Conservation (phyloP, 1,284 basidiomycete genomes). For the Ganoderma sinense region DNA sequence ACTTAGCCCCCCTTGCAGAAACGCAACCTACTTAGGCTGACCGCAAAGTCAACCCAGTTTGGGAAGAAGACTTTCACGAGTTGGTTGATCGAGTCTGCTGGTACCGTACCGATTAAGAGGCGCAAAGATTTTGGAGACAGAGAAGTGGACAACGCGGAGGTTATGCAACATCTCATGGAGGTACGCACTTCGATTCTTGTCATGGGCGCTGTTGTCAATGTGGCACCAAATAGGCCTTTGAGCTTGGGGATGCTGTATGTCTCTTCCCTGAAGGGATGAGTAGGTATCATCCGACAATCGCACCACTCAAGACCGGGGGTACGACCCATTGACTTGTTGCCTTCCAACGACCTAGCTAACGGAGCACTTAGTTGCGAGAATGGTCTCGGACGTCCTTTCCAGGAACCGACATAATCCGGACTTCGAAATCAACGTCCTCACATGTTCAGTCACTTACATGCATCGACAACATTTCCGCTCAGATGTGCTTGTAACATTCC, state of each 20-base stretch:
- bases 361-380: conserved; percentile 67
- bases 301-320: conserved; percentile 88
- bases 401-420: conserved; percentile 69
- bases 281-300: conserved; percentile 82
- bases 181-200: conserved; percentile 42
- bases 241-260: conserved; percentile 81
- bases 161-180: conserved; percentile 73
- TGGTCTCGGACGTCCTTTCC: conserved; percentile 82
- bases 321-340: conserved; percentile 27
- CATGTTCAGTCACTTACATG: conserved; percentile 88
- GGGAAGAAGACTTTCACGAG: conserved; percentile 83
- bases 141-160: conserved; percentile 68
- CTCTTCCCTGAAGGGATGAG: conserved; percentile 87
- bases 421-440: conserved; percentile 77
- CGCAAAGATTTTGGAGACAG: conserved; percentile 69
- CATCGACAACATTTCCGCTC: conserved; percentile 83
- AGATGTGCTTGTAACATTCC: conserved; percentile 86
- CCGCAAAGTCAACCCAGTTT: conserved; percentile 87
- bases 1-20: conserved; percentile 27
- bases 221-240: conserved; percentile 62
- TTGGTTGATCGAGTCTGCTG: conserved; percentile 88
- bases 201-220: neutral
- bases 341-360: neutral
- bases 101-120: conserved; percentile 83
- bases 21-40: conserved; percentile 82